Evolutionary conservation across 2,329 filamentous ascomycete genomes (phyloP).

Genomic region (Colletotrichum somersetense): DNA sequence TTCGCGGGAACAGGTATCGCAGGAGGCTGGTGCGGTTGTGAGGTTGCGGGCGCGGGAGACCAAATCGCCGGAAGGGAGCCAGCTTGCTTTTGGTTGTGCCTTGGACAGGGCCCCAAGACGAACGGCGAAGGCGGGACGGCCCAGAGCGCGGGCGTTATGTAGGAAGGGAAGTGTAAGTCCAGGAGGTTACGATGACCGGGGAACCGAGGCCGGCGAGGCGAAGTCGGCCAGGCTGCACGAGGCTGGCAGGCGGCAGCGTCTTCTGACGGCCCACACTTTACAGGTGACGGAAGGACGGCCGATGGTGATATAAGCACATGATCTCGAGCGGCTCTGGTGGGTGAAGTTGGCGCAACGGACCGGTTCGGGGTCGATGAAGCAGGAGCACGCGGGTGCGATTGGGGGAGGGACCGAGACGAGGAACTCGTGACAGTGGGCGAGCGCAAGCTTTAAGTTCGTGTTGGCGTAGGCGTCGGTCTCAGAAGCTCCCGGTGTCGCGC

Average conservation of each 20-base stretch:
- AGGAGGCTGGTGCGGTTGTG: constrained; percentile 65
- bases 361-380: constrained; percentile 14
- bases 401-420: background rate
- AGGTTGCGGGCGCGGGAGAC: constrained; percentile 53
- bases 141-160: constrained; percentile 26
- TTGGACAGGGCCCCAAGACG: constrained; percentile 39
- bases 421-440: constrained; percentile 36
- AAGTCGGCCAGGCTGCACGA: constrained; percentile 15
- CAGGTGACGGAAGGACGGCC: constrained; percentile 29
- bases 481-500: constrained; percentile 16
- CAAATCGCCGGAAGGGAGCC: constrained; percentile 60
- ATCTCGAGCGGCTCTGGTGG: constrained; percentile 27
- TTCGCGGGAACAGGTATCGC: constrained; percentile 76
- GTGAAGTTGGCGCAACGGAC: background rate
- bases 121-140: constrained; percentile 18
- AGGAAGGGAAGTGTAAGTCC: background rate
- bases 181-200: background rate
- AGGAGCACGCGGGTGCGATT: constrained; percentile 35
- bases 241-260: constrained; percentile 38
- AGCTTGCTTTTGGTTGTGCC: constrained; percentile 50
- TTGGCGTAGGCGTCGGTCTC: constrained; percentile 20
- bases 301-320: constrained; percentile 38
- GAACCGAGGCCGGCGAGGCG: constrained; percentile 11
- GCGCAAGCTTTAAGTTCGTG: constrained; percentile 32
- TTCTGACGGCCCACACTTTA: constrained; percentile 39